Evolutionary conservation across 148 eudicot genomes (phyloP), one percentile per base, ranked within the genome.

Genomic region (Nepenthes mirabilis): DNA sequence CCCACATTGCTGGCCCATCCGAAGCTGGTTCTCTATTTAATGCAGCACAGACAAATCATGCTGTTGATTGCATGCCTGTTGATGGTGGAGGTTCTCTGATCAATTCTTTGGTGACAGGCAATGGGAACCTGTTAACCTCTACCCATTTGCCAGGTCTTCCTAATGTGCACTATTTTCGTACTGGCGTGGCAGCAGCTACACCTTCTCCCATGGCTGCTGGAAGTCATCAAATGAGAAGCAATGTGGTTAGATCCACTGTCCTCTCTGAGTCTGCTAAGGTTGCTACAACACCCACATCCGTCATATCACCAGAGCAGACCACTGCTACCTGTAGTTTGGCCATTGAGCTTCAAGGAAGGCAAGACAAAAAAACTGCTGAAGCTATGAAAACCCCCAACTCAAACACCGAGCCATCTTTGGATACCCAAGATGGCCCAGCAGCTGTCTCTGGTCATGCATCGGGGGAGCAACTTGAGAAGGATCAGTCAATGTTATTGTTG

Each of bases 1-100:
- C 95, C 52, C 91, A 95, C 52, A 75, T 89, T 62, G 89, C 77
- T 63, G 74, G 80, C 73, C 79, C 85, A 14, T 80, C 80, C 2
- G 88, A 75, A 68, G 90, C 91, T 12, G 79, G 84, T 6, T 51
- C 80, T 37, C 65, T 82, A 52, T 61, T 78, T 9, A 85, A 84
- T 70, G 88, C 74, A 52, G 74, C 88, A 23, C 95, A 81, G 57
- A 61, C 86, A 34, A 86, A 88, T 58, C 80, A 79, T 36, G 74
- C 83, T 11, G 75, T 85, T 8, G 84, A 68, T 61, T 73, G 80
- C 68, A 79, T 71, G 56, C 69, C 82, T 14, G 79, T 40, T 40
- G 45, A 75, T 34, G 79, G 73, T 32, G 83, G 69, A 9, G 57
- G 72, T 59, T 57, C 77, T 66, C 47, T 65, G 34, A 49, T 68